These are phyloP conservation scores for Fusarium nurragi DNA, from an alignment of 2,329 filamentous ascomycete species.

Conservation along the genomic window DNA sequence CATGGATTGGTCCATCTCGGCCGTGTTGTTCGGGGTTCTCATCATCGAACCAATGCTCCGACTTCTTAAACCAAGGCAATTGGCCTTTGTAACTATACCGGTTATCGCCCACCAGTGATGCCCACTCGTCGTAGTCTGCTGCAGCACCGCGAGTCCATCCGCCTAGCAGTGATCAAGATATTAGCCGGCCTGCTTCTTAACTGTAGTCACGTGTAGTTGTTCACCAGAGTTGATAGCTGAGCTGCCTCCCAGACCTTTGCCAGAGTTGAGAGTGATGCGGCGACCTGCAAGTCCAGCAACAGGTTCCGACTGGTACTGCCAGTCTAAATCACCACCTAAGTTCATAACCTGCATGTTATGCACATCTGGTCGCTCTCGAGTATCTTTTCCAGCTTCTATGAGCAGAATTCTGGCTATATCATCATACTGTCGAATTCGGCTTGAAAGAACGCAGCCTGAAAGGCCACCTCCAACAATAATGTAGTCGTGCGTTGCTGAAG, in stretches of 20 bases:
- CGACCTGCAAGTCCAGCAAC: constrained; percentile 42
- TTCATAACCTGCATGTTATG: constrained; percentile 39
- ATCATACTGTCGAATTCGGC: constrained; percentile 42
- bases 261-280: constrained; percentile 42
- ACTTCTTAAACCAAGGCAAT: constrained; percentile 56
- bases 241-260: constrained; percentile 55
- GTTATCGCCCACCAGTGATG: constrained; percentile 46
- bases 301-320: constrained; percentile 49
- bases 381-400: constrained; percentile 51
- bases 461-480: constrained; percentile 48
- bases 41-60: constrained; percentile 47
- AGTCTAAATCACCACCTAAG: constrained; percentile 49
- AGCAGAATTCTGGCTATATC: constrained; percentile 47
- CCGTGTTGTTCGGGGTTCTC: constrained; percentile 50
- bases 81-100: constrained; percentile 58
- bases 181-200: not conserved
- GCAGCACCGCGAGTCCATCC: constrained; percentile 56
- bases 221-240: constrained; percentile 53
- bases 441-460: constrained; percentile 47
- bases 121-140: constrained; percentile 58
- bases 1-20: constrained; percentile 50
- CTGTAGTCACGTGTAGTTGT: not conserved
- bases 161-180: constrained; percentile 23
- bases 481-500: constrained; percentile 38
- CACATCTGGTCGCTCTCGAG: constrained; percentile 29